Evolutionary conservation across 345 rosid species (phyloP), one percentile per base, ranked within the genome.

Genomic region (Arabidopsis arenosa): DNA sequence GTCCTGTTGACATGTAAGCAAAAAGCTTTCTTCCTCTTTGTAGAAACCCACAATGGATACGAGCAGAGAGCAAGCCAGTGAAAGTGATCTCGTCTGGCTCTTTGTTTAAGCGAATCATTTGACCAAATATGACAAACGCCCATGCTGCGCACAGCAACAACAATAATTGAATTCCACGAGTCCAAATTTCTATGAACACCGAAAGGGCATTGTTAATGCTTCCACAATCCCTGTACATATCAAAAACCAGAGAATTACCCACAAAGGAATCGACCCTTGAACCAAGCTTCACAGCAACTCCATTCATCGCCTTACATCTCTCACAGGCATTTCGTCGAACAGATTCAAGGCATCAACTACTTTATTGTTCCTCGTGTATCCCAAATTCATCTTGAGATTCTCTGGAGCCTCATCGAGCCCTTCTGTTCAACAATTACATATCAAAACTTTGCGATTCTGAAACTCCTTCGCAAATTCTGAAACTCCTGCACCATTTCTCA

Each of bases 1-100:
- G 69, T 53, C 47, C 63, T 49, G 74, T 75, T 44, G 75, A 69
- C 43, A 88, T 78, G 72, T 87, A 84, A 72, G 75, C 71, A 52
- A 90, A 88, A 58, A 92, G 69, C 60, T 76, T 68, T 74, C 83
- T 80, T 10, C 90, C 92, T 52, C 86, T 92, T 39, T 78, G 80
- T 30, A 89, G 66, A 89, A 82, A 73, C 64, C 89, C 96, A 23
- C 84, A 82, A 74, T 83, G 92, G 72, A 88, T 85, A 76, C 93
- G 89, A 5, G 92, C 91, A 67, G 91, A 80, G 69, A 91, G 94
- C 76, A 91, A 81, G n/a, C 94, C 94, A 10, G 88, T 91, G 78
- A 86, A 85, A 52, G 91, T 89, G 59, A 89, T 86, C 77, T 86
- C 92, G 32, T 89, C 89, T 12, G 91, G 88, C 33, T 86, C 73